phyloP scores from a whole-genome alignment of 2,329 filamentous ascomycete species.

The Neofusicoccum parvum region DNA sequence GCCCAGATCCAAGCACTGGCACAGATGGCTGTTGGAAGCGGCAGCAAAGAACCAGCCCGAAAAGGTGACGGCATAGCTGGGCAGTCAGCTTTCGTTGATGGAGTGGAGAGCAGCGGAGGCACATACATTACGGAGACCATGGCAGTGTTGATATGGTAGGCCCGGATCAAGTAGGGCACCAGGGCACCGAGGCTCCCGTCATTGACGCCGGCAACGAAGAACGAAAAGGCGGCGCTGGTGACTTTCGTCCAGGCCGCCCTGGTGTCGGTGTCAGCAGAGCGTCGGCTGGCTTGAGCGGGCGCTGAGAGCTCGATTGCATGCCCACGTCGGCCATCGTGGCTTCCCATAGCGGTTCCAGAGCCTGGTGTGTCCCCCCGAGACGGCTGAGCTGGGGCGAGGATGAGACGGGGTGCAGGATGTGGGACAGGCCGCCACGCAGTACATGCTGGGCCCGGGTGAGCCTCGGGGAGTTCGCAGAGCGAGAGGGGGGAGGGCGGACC shows the following conservation, averaged over 20 bases:
- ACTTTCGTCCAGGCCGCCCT: conserved; percentile 47
- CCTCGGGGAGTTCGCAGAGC: not conserved
- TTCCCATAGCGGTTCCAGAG: not conserved
- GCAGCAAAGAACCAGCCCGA: conserved; percentile 63
- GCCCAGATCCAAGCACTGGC: conserved; percentile 57
- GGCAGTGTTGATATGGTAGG: conserved; percentile 57
- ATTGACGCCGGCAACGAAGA: conserved; percentile 67
- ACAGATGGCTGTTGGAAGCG: conserved; percentile 57
- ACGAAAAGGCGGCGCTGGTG: conserved; percentile 60
- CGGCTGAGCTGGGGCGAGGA: not conserved
- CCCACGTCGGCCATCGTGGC: not conserved
- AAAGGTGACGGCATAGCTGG: conserved; percentile 58
- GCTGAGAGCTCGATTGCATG: not conserved
- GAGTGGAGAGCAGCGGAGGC: conserved; percentile 1
- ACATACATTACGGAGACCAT: conserved; percentile 55
- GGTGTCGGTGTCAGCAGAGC: no score
- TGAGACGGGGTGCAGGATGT: not conserved
- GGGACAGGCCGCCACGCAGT: not conserved
- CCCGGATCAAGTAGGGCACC: conserved; percentile 63
- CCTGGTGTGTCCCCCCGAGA: not conserved
- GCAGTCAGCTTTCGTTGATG: not conserved
- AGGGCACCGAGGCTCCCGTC: conserved; percentile 66
- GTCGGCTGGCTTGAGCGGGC: not conserved
- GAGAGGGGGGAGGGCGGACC: not conserved
- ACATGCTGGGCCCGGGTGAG: not conserved